These are phyloP conservation scores for Acanthamoeba lenticulata DNA, from an alignment of 208 protist genomes.

Conservation along the genomic window DNA sequence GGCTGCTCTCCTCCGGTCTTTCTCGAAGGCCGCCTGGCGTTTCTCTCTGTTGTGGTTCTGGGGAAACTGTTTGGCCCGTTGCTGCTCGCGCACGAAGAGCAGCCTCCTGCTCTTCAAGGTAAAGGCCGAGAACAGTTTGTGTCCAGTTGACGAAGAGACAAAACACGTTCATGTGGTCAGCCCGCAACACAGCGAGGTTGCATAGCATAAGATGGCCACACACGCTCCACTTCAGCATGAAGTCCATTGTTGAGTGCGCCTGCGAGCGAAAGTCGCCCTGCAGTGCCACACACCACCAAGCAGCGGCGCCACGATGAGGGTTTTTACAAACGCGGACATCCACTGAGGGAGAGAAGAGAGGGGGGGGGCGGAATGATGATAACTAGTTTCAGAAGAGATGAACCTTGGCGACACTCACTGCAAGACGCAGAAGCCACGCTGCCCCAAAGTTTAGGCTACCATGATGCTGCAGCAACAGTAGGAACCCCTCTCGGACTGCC, in stretches of 20 bases:
- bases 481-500: neutral
- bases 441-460: neutral
- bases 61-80: too few species aligned
- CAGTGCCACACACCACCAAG: neutral
- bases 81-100: neutral
- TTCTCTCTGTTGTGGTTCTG: too few species aligned
- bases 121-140: slow-evolving; percentile 7
- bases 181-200: neutral
- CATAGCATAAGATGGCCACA: neutral
- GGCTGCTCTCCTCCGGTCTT: too few species aligned
- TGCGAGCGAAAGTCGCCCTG: neutral
- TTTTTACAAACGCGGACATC: too few species aligned
- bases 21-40: too few species aligned
- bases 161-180: neutral
- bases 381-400: too few species aligned
- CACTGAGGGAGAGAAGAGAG: too few species aligned
- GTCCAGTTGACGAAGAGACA: neutral
- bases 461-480: neutral
- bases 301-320: too few species aligned
- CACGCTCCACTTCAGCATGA: slow-evolving; percentile 23
- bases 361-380: too few species aligned
- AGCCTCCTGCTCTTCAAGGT: neutral
- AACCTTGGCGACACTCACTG: neutral
- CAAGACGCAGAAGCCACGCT: neutral
- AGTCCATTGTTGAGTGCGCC: neutral